These are phyloP conservation scores for Apiospora koreana DNA, from an alignment of 2,329 filamentous ascomycete genomes.

Conservation along the genomic window DNA sequence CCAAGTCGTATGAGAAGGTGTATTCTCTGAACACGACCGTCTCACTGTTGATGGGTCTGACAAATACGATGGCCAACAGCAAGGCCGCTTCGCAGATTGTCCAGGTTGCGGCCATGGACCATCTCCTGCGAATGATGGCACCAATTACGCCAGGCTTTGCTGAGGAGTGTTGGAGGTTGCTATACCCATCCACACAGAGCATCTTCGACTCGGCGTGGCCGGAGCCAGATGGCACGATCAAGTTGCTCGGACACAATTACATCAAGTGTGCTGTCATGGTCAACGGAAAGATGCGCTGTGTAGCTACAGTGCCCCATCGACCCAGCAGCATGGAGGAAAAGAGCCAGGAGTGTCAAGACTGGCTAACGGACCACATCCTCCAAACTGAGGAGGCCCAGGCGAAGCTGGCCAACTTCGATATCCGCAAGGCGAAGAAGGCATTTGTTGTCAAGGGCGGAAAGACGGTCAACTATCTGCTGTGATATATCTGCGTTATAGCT, in stretches of 20 bases:
- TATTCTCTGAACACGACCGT: constrained; percentile 82
- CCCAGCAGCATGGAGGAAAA: constrained; percentile 39
- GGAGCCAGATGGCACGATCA: constrained; percentile 48
- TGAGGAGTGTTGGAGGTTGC: constrained; percentile 75
- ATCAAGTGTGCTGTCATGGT: constrained; percentile 70
- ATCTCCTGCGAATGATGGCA: constrained; percentile 71
- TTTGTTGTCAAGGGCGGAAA: constrained; percentile 56
- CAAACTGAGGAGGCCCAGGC: constrained; percentile 60
- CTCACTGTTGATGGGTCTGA: constrained; percentile 80
- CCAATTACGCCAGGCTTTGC: constrained; percentile 80
- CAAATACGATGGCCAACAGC: constrained; percentile 63
- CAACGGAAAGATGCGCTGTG: constrained; percentile 76
- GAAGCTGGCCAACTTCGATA: constrained; percentile 51
- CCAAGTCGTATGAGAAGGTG: constrained; percentile 67
- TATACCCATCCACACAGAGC: constrained; percentile 43
- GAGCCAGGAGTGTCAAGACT: constrained; percentile 47
- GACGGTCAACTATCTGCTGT: constrained; percentile 73
- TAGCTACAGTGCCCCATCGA: constrained; percentile 62
- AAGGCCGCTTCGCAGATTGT: constrained; percentile 43
- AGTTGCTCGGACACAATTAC: constrained; percentile 50
- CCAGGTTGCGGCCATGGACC: constrained; percentile 49
- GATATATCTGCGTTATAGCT: constrained; percentile 11
- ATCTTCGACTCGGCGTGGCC: constrained; percentile 61
- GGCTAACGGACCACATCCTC: constrained; percentile 63
- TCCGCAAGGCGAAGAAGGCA: constrained; percentile 33